A percentile compares a stretch with the other conserved stretches of the same genome.
phyloP scores from a whole-genome alignment of 805 yeast genomes.

The Suhomyces sp. region DNA sequence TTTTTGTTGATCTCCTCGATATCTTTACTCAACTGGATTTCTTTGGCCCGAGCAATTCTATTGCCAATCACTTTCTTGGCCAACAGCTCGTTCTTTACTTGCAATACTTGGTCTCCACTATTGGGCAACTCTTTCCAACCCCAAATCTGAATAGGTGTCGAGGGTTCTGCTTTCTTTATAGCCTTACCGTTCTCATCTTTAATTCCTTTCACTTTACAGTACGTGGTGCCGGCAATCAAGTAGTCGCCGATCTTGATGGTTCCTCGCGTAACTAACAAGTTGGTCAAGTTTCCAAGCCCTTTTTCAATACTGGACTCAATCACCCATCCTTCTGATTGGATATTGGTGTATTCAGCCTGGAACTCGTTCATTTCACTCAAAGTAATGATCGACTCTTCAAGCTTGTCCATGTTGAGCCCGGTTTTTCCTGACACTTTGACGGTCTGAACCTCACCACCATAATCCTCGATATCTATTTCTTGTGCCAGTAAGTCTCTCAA shows the following conservation, averaged over 20 bases:
- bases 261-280: conserved; percentile 80
- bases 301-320: conserved; percentile 80
- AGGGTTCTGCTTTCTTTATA: conserved; percentile 70
- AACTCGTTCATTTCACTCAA: conserved; percentile 81
- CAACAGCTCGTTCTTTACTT: conserved; percentile 67
- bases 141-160: conserved; percentile 83
- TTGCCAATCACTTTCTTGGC: conserved; percentile 76
- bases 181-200: conserved; percentile 67
- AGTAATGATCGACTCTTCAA: conserved; percentile 86
- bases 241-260: conserved; percentile 64
- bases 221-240: conserved; percentile 84
- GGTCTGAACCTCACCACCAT: conserved; percentile 93
- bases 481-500: conserved; percentile 71
- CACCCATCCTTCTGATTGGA: conserved; percentile 79
- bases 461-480: conserved; percentile 84
- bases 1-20: conserved; percentile 70
- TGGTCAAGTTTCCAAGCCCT: conserved; percentile 83
- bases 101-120: conserved; percentile 81
- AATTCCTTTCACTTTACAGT: conserved; percentile 80
- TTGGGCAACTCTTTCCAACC: conserved; percentile 95
- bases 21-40: conserved; percentile 56
- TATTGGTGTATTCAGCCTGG: conserved; percentile 51
- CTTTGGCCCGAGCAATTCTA: conserved; percentile 52
- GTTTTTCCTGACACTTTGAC: conserved; percentile 86
- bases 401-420: conserved; percentile 82